Evolutionary conservation across 2,329 filamentous ascomycete species (phyloP).

Genomic region (Fonsecaea multimorphosa): DNA sequence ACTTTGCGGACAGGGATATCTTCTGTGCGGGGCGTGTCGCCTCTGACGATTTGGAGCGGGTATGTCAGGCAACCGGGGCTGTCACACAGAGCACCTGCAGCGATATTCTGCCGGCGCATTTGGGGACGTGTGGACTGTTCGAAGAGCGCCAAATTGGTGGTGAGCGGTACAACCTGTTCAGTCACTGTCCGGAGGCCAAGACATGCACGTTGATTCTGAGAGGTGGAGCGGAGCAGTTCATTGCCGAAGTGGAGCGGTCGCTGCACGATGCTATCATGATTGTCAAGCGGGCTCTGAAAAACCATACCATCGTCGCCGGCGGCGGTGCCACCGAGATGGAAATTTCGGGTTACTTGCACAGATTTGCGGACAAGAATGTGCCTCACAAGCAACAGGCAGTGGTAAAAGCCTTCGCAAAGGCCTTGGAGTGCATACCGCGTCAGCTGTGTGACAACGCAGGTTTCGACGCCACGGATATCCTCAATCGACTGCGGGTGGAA

Average conservation of each 20-base stretch:
- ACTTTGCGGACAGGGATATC: conserved; percentile 93
- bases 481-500: conserved; percentile 94
- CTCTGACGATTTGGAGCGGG: conserved; percentile 90
- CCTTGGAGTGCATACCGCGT: conserved; percentile 92
- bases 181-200: conserved; percentile 92
- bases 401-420: conserved; percentile 97
- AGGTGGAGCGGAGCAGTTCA: conserved; percentile 97
- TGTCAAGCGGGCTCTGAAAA: conserved; percentile 96
- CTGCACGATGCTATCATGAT: conserved; percentile 99
- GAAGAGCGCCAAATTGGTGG: conserved; percentile 97
- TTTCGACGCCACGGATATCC: conserved; percentile 96
- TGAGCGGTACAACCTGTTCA: conserved; percentile 98
- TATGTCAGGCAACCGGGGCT: conserved; percentile 91
- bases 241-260: conserved; percentile 96
- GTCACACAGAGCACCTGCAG: conserved; percentile 95
- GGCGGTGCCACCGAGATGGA: conserved; percentile 98
- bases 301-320: conserved; percentile 91
- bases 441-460: conserved; percentile 98
- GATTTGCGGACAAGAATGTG: conserved; percentile 89
- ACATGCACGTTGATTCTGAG: conserved; percentile 95
- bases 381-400: conserved; percentile 95
- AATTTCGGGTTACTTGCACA: conserved; percentile 88
- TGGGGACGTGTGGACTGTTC: conserved; percentile 87
- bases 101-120: conserved; percentile 85
- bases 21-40: conserved; percentile 97